These are phyloP conservation scores for Elymus sibiricus DNA, from an alignment of 176 grass and related monocot genomes.

Conservation along the genomic window DNA sequence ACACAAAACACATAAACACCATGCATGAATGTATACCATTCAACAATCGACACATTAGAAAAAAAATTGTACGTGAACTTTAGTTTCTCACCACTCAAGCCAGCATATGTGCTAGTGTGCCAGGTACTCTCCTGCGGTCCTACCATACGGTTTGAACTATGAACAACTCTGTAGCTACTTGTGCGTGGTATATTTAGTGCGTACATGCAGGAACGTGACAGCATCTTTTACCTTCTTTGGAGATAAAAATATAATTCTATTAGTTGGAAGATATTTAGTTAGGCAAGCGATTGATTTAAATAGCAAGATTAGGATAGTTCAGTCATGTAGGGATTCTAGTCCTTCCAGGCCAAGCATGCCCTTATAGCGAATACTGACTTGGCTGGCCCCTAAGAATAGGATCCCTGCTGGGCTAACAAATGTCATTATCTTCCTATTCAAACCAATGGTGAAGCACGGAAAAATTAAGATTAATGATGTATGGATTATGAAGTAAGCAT, in stretches of 20 bases:
- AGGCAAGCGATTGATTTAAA: background rate
- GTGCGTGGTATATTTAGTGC: background rate
- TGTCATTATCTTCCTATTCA: background rate
- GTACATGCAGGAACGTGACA: background rate
- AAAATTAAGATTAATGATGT: background rate
- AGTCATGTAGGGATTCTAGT: background rate
- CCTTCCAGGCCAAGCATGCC: background rate
- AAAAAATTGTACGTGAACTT: background rate
- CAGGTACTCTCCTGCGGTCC: background rate
- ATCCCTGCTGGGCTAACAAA: background rate
- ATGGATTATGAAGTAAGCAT: background rate
- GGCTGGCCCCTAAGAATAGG: background rate
- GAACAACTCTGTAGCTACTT: background rate
- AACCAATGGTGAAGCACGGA: background rate
- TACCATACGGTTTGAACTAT: background rate
- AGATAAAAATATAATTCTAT: background rate
- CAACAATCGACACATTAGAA: too few species aligned
- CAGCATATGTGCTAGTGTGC: background rate
- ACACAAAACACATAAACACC: background rate
- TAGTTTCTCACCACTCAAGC: background rate
- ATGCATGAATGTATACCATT: background rate
- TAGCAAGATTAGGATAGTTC: background rate
- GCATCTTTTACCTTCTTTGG: background rate
- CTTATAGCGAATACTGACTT: background rate
- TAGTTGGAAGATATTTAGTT: background rate